phyloP scores from a whole-genome alignment of 2,329 filamentous ascomycete genomes.

The Bertia moriformis region DNA sequence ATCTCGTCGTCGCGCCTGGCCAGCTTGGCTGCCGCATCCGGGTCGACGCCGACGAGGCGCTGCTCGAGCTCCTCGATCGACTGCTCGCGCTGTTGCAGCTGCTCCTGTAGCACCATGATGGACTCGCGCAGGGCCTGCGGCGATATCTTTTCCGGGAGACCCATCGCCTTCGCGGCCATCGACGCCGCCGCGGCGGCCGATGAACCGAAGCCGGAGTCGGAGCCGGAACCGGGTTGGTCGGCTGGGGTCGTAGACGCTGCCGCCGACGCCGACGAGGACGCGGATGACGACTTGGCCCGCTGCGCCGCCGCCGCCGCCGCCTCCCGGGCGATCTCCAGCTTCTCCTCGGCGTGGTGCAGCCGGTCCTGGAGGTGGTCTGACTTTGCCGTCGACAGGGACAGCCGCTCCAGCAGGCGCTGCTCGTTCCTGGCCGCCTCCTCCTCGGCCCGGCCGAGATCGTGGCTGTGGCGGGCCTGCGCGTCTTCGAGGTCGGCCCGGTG shows the following conservation, averaged over 20 bases:
- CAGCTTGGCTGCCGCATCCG: slow-evolving; percentile 67
- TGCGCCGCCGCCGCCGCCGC: slow-evolving; percentile 71
- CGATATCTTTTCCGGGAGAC: slow-evolving; percentile 72
- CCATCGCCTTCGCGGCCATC: slow-evolving; percentile 23
- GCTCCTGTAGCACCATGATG: slow-evolving; percentile 90
- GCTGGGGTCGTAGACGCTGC: slow-evolving; percentile 12
- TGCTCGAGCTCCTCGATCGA: slow-evolving; percentile 78
- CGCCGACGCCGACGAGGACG: slow-evolving; percentile 15
- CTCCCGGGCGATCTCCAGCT: slow-evolving; percentile 76
- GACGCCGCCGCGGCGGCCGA: slow-evolving; percentile 22
- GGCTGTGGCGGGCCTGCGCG: slow-evolving; percentile 59
- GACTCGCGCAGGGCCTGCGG: slow-evolving; percentile 90
- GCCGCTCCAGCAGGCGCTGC: slow-evolving; percentile 64
- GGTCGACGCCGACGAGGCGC: slow-evolving; percentile 52
- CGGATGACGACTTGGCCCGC: slow-evolving; percentile 49
- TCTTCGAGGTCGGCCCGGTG: slow-evolving; percentile 62
- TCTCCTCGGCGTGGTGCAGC: slow-evolving; percentile 73
- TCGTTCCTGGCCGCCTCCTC: slow-evolving; percentile 76
- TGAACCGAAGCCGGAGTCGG: slow-evolving; percentile 28
- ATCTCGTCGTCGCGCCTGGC: slow-evolving; percentile 90
- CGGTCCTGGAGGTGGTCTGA: slow-evolving; percentile 75
- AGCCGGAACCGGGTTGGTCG: slow-evolving; percentile 16
- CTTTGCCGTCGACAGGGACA: slow-evolving; percentile 72
- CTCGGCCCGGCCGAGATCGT: slow-evolving; percentile 54
- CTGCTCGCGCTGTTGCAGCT: slow-evolving; percentile 83